Evolutionary conservation across 208 protist species (phyloP).

Genomic region (Acanthamoeba culbertsoni): DNA sequence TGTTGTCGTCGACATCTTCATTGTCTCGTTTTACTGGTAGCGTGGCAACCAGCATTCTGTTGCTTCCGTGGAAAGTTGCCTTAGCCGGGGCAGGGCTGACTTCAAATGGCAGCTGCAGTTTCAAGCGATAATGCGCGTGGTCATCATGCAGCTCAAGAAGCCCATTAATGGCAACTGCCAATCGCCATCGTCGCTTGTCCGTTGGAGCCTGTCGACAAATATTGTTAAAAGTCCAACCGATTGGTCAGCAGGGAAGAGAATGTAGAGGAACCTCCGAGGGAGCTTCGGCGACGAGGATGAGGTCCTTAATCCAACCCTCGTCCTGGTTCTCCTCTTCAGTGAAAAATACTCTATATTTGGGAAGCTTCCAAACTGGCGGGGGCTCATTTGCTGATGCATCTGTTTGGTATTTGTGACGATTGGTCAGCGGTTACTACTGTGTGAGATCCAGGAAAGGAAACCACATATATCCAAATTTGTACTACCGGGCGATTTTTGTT

Average conservation of each 20-base stretch:
- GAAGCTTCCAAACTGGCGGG: background rate
- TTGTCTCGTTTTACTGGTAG: background rate
- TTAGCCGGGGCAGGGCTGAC: background rate
- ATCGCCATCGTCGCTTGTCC: background rate
- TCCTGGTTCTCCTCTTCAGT: conserved; percentile 22
- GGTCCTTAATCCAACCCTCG: conserved; percentile 53
- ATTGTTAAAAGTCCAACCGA: background rate
- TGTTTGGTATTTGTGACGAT: background rate
- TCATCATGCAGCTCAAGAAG: background rate
- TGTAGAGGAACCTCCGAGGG: background rate
- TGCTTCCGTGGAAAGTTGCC: background rate
- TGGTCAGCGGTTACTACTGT: too few relatives aligned
- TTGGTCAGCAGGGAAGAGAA: background rate
- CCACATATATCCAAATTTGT: too few relatives aligned
- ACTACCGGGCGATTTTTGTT: background rate
- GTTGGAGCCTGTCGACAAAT: too few relatives aligned
- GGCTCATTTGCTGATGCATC: background rate
- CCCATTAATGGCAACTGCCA: background rate
- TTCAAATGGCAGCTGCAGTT: background rate
- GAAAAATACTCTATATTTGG: conserved; percentile 54
- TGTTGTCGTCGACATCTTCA: background rate
- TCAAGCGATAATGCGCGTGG: background rate
- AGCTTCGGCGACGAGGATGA: background rate
- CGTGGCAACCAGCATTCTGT: background rate
- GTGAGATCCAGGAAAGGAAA: too few relatives aligned